phyloP scores from a whole-genome alignment of 169 alveolate species.

The Plasmodium gallinaceum region DNA sequence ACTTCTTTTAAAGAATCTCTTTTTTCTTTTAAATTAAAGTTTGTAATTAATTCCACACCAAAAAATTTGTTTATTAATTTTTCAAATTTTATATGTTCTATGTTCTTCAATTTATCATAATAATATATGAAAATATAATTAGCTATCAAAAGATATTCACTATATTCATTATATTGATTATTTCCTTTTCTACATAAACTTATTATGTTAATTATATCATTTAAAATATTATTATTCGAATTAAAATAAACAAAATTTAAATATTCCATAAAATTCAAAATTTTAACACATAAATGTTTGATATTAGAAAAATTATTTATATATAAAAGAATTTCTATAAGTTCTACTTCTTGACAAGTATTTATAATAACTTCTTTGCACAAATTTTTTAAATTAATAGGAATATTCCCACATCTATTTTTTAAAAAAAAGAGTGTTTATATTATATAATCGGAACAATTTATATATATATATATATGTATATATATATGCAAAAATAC shows the following conservation, averaged over 20 bases:
- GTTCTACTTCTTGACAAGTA: slow-evolving; percentile 42
- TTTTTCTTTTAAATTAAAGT: slow-evolving; percentile 13
- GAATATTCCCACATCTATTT: slow-evolving; percentile 34
- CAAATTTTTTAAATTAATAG: slow-evolving; percentile 43
- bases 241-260: slow-evolving; percentile 49
- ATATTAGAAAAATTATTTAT: slow-evolving; percentile 36
- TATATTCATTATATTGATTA: neutral
- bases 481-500: slow-evolving; percentile 1
- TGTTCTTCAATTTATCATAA: slow-evolving; percentile 42
- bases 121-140: slow-evolving; percentile 38
- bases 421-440: slow-evolving; percentile 5
- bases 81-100: slow-evolving; percentile 28
- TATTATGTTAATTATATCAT: slow-evolving; percentile 42
- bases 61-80: slow-evolving; percentile 47
- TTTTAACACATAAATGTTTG: slow-evolving; percentile 16
- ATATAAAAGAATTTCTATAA: slow-evolving; percentile 36
- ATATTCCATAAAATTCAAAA: slow-evolving; percentile 55
- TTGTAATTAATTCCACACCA: slow-evolving; percentile 19
- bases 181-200: slow-evolving; percentile 42
- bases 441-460: neutral
- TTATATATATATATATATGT: slow-evolving; percentile 15
- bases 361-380: slow-evolving; percentile 55
- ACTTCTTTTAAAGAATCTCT: slow-evolving; percentile 47
- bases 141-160: slow-evolving; percentile 29
- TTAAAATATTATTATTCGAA: slow-evolving; percentile 37